A percentile compares a stretch with the other conserved stretches of the same genome.
Conservation (phyloP, 108 stramenopile species). For the Skeletonema costatum region DNA sequence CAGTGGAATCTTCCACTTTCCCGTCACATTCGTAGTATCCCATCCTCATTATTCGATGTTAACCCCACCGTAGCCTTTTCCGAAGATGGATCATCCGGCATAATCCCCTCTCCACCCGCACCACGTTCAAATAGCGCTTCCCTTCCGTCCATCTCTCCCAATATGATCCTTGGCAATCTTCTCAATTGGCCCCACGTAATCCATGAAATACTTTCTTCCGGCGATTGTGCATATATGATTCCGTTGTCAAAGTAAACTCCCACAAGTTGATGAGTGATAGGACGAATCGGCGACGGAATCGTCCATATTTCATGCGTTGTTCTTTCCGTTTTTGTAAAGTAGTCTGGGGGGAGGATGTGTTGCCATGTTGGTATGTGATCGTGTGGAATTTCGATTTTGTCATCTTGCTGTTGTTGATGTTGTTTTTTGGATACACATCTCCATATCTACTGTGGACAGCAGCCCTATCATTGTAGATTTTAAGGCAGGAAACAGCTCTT, state of each 20-base stretch:
- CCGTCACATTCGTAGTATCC: slow-evolving; percentile 9
- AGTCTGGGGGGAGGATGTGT: slow-evolving; percentile 25
- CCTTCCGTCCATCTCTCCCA: slow-evolving; percentile 59
- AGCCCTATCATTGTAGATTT: too few species aligned
- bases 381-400: slow-evolving; percentile 11
- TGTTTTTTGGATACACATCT: not conserved
- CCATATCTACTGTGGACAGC: too few species aligned
- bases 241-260: slow-evolving; percentile 75
- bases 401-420: not conserved
- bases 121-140: slow-evolving; percentile 43
- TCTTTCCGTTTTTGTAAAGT: slow-evolving; percentile 1
- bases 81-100: slow-evolving; percentile 31
- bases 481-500: too few species aligned
- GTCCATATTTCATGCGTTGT: not conserved
- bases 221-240: slow-evolving; percentile 21
- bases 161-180: slow-evolving; percentile 59
- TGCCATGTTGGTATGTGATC: slow-evolving; percentile 41
- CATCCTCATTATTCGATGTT: not conserved
- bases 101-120: slow-evolving; percentile 4
- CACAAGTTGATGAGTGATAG: slow-evolving; percentile 71
- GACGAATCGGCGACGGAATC: slow-evolving; percentile 18
- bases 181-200: slow-evolving; percentile 61
- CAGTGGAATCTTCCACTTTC: slow-evolving; percentile 83
- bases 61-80: not conserved
- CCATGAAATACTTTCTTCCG: slow-evolving; percentile 32